Base-by-base conservation (phyloP, 225 moss, liverwort and hornwort species). In the Straminergon stramineum region DNA sequence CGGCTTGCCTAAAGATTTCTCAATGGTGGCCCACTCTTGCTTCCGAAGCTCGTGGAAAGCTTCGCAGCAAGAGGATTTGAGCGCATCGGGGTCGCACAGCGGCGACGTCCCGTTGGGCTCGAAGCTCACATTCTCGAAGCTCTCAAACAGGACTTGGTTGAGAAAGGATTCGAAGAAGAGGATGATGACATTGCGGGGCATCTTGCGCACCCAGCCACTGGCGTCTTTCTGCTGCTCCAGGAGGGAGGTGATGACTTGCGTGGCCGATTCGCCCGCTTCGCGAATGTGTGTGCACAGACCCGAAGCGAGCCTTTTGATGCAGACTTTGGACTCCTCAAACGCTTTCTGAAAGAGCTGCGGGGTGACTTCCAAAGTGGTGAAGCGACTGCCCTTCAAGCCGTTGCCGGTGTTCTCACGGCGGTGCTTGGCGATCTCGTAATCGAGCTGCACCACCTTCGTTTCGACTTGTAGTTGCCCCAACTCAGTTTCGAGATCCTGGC, bases 81-180 rank as follows among this genome's bases (percentile, higher is more conserved):
- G 89, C 5, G 84, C 84, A 13, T 92, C 94, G 5, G 92, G 92
- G 73, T 94, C 94, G 15, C 92, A 81, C 20, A 92, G 11, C 8
- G 79, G 85, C 17, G 82, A 86, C 5, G 94, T 84, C 39, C 94
- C 94, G 24, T 90, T 92, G 4, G 94, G 94, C 56, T 94, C 94
- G 28, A 90, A 94, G 89, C 88, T 90, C 51, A 94, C 91, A 22
- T 94, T 94, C 87, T 94, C 94, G 53, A 94, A 94, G 32, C 87
- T 94, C 88, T 94, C 94, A 35, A 76, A 94, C 73, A 94, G 28
- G 28, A 94, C 74, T 53, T 94, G 94, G 89, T 92, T 92, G 73
- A 94, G 92, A 32, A 94, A 94, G 7, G 94, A 86, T 37, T 94
- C 94, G 37, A 94, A 94, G 89, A 84, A 94, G 45, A 94, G 94